Percentiles rank a stretch among this genome's conserved stretches.
Evolutionary conservation across 257 asterid species (phyloP).

Genomic region (Solanum ahanhuiri): DNA sequence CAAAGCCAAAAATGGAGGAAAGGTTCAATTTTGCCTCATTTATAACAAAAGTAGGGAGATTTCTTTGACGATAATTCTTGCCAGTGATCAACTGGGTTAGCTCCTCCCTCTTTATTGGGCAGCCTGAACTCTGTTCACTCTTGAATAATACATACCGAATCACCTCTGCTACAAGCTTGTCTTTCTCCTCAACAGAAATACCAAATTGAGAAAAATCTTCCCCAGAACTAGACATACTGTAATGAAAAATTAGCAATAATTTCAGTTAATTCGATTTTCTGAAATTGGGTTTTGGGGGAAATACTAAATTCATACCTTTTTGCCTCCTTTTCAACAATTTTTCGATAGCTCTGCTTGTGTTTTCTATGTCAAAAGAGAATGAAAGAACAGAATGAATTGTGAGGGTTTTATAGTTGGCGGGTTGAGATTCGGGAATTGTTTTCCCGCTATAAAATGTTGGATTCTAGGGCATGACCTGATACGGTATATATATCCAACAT

Average conservation of each 20-base stretch:
- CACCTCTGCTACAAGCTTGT: slow-evolving; percentile 72
- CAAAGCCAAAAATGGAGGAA: slow-evolving; percentile 67
- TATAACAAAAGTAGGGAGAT: slow-evolving; percentile 62
- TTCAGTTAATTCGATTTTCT: not conserved
- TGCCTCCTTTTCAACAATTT: too few relatives aligned
- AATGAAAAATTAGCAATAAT: not conserved
- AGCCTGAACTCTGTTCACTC: slow-evolving; percentile 63
- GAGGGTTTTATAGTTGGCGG: too few relatives aligned
- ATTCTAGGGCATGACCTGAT: too few relatives aligned
- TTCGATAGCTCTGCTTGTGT: too few relatives aligned
- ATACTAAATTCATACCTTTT: not conserved
- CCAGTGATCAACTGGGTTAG: slow-evolving; percentile 62
- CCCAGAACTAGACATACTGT: slow-evolving; percentile 35
- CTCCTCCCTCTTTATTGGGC: slow-evolving; percentile 85
- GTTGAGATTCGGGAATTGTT: too few relatives aligned
- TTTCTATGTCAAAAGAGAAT: too few relatives aligned
- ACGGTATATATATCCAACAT: too few relatives aligned
- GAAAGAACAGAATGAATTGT: too few relatives aligned
- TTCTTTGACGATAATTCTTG: slow-evolving; percentile 57
- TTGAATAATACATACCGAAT: slow-evolving; percentile 77
- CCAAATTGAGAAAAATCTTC: slow-evolving; percentile 55
- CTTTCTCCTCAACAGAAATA: slow-evolving; percentile 64
- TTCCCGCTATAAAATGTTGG: too few relatives aligned
- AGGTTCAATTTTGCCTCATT: slow-evolving; percentile 67
- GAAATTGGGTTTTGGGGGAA: not conserved